Evolutionary conservation across 2,329 filamentous ascomycete genomes (phyloP).

Genomic region (Alternaria brassicae): DNA sequence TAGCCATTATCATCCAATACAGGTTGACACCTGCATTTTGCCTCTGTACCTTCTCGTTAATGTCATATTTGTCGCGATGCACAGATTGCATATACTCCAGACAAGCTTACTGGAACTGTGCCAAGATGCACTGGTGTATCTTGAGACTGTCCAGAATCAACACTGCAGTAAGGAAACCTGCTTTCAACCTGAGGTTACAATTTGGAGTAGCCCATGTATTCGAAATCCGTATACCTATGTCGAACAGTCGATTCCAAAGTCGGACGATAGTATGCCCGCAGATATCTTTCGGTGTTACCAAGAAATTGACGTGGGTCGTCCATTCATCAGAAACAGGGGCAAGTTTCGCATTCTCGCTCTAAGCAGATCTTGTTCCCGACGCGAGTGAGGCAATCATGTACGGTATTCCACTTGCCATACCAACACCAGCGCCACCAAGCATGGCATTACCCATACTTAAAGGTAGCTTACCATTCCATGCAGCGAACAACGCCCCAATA

Average conservation of each 20-base stretch:
- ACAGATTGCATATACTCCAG: too few species aligned
- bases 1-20: background rate
- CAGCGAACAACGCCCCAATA: slow-evolving; percentile 41
- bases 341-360: background rate
- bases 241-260: background rate
- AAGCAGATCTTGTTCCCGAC: slow-evolving; percentile 25
- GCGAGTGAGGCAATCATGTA: slow-evolving; percentile 37
- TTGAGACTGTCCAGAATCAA: background rate
- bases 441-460: slow-evolving; percentile 48
- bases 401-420: slow-evolving; percentile 61
- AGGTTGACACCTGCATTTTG: background rate
- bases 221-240: background rate
- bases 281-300: background rate
- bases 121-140: background rate
- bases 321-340: background rate
- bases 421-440: slow-evolving; percentile 57
- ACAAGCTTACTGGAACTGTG: background rate
- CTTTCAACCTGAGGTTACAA: background rate
- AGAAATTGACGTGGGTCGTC: background rate
- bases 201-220: background rate
- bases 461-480: slow-evolving; percentile 36
- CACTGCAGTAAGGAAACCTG: background rate
- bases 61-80: background rate
- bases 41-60: background rate
- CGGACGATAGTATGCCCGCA: background rate